Evolutionary conservation across 192 early-diverging fungal genomes (phyloP).

Genomic region (Podila epigama): DNA sequence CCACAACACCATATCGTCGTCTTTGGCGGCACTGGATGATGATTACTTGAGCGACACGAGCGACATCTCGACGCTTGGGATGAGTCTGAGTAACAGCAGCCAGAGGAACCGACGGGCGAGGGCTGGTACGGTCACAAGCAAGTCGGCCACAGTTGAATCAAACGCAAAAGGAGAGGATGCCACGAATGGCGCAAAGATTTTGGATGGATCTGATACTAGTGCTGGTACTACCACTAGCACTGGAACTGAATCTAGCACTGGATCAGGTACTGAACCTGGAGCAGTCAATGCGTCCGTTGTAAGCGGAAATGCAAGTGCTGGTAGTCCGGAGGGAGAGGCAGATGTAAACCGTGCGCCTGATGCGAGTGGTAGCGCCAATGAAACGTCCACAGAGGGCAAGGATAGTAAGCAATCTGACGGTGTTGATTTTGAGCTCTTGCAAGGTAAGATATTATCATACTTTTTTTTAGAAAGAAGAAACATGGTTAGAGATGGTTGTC

Average conservation of each 20-base stretch:
- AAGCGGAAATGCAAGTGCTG: no score
- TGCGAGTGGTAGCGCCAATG: no score
- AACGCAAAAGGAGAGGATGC: neutral
- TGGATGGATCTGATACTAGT: constrained; percentile 37
- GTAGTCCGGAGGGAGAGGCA: no score
- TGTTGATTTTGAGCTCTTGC: constrained; percentile 76
- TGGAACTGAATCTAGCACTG: constrained; percentile 24
- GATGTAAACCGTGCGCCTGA: no score
- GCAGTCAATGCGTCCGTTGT: no score
- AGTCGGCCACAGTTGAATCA: neutral
- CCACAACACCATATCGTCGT: constrained; percentile 12
- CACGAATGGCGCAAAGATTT: no score
- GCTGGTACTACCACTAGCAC: constrained; percentile 1
- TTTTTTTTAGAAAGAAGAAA: neutral
- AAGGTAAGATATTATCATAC: constrained; percentile 56
- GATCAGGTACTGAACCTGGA: no score
- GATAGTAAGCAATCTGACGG: constrained; percentile 79
- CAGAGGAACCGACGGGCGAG: neutral
- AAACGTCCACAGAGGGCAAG: no score
- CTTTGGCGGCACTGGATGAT: constrained; percentile 25
- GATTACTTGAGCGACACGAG: constrained; percentile 50
- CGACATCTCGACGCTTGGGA: constrained; percentile 42
- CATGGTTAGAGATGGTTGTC: neutral
- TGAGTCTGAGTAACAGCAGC: constrained; percentile 10
- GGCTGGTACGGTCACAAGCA: neutral